These are phyloP conservation scores for Chalciporus piperatus DNA, from an alignment of 768 basidiomycete species.

Conservation along the genomic window DNA sequence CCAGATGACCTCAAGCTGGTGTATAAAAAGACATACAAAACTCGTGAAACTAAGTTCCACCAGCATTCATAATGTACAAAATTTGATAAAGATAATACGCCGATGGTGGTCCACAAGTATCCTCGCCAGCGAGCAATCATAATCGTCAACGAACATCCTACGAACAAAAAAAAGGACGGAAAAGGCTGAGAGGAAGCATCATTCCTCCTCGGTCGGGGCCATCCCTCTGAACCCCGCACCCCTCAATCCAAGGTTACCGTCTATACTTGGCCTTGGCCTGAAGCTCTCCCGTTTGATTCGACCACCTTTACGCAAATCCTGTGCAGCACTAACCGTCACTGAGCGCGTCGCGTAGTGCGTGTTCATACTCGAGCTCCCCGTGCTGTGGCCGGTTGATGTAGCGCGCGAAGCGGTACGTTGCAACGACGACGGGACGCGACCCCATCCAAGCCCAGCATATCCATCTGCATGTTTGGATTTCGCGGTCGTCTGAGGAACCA, in stretches of 20 bases:
- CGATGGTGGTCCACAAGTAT: not conserved
- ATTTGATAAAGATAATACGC: constrained; percentile 24
- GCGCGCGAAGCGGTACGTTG: constrained; percentile 29
- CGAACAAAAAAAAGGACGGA: not conserved
- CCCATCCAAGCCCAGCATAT: constrained; percentile 31
- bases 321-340: constrained; percentile 8
- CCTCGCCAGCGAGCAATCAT: constrained; percentile 24
- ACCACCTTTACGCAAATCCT: constrained; percentile 42
- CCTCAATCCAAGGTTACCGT: constrained; percentile 30
- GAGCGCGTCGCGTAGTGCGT: constrained; percentile 10
- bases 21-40: not conserved
- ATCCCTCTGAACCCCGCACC: constrained; percentile 20
- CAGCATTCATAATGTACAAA: constrained; percentile 14
- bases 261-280: constrained; percentile 74
- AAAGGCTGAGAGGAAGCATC: not conserved
- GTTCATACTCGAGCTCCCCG: constrained; percentile 2
- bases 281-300: constrained; percentile 74
- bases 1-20: no score
- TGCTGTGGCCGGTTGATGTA: constrained; percentile 17
- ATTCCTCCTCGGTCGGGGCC: constrained; percentile 28
- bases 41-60: not conserved
- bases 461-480: constrained; percentile 28
- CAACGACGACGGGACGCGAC: constrained; percentile 34
- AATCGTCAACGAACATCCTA: not conserved
- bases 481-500: constrained; percentile 17